Evolutionary conservation across 1,284 basidiomycete species (phyloP), one percentile per base, ranked within the genome.

Genomic region (Microbotryum silenes-acaulis): DNA sequence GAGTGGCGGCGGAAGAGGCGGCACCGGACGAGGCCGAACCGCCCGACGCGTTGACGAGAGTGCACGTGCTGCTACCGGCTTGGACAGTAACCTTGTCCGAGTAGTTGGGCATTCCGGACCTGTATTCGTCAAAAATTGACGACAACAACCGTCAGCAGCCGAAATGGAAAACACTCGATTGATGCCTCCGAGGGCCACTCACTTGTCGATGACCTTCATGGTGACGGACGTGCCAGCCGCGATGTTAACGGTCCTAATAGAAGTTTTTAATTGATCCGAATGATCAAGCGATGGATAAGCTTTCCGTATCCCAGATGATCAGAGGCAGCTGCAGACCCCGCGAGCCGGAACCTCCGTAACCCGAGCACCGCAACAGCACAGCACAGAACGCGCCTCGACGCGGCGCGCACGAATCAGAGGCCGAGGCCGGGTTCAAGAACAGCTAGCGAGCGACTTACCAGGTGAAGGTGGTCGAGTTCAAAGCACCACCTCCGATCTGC

Each of bases 151-250:
- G 6, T 27, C 9, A 1, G 27, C 12, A 10, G 18, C 18, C 10
- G 8, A 10, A 51, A 2, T 47, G 49, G 49, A n/a, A 49, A 51
- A 49, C 44, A 20, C 14, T 58, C 65, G 57, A 59, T 51, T 60
- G 55, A 66, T 33, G 37, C 57, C 42, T 60, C n/a, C 2, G 23
- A 6, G 29, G 59, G 64, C 51, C 62, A 65, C 37, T 42, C 37
- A 42, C 37, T 42, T 42, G 62, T 75, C 74, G 60, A 65, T 68
- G 51, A 75, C 61, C 56, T 69, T 66, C 57, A 76, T 63, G 61
- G 74, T 74, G 60, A 75, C 70, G 56, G 70, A 68, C 52, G 69
- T 71, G 57, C 74, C 74, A 16, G 72, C 65, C 31, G 72, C 54
- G 37, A 73, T 31, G 70, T 75, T 67, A 63, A 74, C 72, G 61